A percentile compares a stretch with the other conserved stretches of the same genome.
phyloP scores from a whole-genome alignment of 2,329 filamentous ascomycete species.

The Talaromyces sp. region DNA sequence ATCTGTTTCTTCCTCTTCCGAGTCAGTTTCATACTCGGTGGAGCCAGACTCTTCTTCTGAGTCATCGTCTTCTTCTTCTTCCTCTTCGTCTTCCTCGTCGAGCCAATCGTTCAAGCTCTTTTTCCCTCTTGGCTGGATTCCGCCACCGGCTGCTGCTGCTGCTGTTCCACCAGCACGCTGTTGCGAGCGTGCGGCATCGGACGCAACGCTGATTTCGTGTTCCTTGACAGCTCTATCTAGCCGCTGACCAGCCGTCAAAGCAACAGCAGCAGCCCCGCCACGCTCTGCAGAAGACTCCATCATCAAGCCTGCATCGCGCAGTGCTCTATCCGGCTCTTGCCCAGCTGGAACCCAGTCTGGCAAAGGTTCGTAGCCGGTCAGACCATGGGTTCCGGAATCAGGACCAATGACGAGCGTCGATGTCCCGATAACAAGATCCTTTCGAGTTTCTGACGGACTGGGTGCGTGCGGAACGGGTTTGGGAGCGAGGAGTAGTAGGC shows the following conservation, averaged over 20 bases:
- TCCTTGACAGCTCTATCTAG: slow-evolving; percentile 40
- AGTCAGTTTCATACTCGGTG: slow-evolving; percentile 41
- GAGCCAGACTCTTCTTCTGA: slow-evolving; percentile 37
- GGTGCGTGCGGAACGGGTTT: slow-evolving; percentile 90
- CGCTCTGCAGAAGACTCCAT: slow-evolving; percentile 14
- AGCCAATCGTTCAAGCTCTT: slow-evolving; percentile 94
- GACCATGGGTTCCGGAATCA: slow-evolving; percentile 64
- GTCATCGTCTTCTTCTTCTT: slow-evolving; percentile 49
- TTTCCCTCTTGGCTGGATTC: slow-evolving; percentile 33
- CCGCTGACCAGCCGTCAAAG: slow-evolving; percentile 36
- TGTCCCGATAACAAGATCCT: slow-evolving; percentile 72
- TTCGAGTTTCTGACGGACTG: slow-evolving; percentile 78
- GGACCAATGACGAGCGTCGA: slow-evolving; percentile 78
- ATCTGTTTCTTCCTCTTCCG: slow-evolving; percentile 29
- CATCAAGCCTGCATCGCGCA: slow-evolving; percentile 58
- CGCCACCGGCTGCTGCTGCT: slow-evolving; percentile 39
- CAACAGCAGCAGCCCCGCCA: slow-evolving; percentile 13
- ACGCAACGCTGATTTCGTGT: slow-evolving; percentile 26
- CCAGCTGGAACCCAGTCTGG: slow-evolving; percentile 81
- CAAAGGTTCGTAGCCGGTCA: slow-evolving; percentile 71
- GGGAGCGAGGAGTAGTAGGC: slow-evolving; percentile 81
- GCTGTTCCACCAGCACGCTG: slow-evolving; percentile 15
- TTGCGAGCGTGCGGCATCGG: too few relatives aligned
- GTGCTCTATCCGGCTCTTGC: slow-evolving; percentile 67
- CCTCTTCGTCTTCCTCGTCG: slow-evolving; percentile 51